A percentile compares a stretch with the other conserved stretches of the same genome.
phyloP scores from a whole-genome alignment of 305 asterid species.

The Plantago coronopus region DNA sequence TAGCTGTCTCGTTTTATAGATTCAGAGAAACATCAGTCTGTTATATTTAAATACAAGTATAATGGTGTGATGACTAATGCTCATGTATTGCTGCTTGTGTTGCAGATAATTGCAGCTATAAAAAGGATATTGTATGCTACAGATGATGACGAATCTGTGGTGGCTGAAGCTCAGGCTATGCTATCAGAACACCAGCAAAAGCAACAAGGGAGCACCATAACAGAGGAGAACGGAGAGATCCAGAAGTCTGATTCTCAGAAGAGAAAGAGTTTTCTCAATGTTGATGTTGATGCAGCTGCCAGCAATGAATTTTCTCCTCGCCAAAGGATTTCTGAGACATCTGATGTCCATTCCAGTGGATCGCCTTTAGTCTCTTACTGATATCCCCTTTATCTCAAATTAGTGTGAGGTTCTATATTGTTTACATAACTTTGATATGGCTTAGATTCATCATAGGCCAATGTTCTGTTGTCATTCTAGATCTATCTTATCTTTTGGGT shows the following conservation, averaged over 20 bases:
- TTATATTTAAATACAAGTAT: not conserved
- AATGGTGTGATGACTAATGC: constrained; percentile 1
- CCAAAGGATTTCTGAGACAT: constrained; percentile 62
- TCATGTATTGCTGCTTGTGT: not conserved
- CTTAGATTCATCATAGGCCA: constrained; percentile 30
- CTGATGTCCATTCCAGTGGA: constrained; percentile 84
- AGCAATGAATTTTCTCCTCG: constrained; percentile 63
- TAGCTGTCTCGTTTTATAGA: not conserved
- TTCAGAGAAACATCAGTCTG: not conserved
- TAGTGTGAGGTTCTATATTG: not conserved
- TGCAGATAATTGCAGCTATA: constrained; percentile 67
- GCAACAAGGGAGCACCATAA: constrained; percentile 30
- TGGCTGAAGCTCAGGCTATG: constrained; percentile 76
- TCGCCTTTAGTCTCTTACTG: constrained; percentile 76
- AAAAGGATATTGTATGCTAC: constrained; percentile 62
- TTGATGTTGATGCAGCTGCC: constrained; percentile 75
- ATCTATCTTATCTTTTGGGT: constrained; percentile 2
- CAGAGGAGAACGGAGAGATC: constrained; percentile 44
- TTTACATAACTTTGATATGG: not conserved
- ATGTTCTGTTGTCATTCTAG: constrained; percentile 28
- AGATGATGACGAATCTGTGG: constrained; percentile 61
- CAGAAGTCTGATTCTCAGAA: constrained; percentile 60
- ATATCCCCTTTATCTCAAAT: constrained; percentile 28
- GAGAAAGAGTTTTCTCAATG: constrained; percentile 65
- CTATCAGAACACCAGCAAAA: constrained; percentile 39